Conservation (phyloP, 805 yeast genomes). For the Kazachstania taianensis region DNA sequence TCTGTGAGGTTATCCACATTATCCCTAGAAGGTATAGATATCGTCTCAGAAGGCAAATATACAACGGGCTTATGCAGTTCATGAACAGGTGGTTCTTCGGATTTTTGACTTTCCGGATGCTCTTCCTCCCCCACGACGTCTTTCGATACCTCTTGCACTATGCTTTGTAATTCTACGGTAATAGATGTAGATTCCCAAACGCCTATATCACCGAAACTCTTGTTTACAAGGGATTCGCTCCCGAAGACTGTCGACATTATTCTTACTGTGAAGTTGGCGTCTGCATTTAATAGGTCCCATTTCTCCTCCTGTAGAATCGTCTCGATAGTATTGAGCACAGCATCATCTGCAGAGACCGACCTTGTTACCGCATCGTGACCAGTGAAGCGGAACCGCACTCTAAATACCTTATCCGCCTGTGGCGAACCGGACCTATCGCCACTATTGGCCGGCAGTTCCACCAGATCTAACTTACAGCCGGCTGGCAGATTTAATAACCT, state of each 20-base stretch:
- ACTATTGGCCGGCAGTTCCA: background rate
- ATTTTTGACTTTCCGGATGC: background rate
- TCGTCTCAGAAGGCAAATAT: conserved; percentile 12
- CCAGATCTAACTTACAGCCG: conserved; percentile 34
- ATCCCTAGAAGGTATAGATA: conserved; percentile 8
- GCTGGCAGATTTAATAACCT: conserved; percentile 35
- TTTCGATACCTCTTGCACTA: background rate
- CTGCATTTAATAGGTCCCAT: conserved; percentile 9
- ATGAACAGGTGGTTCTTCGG: background rate
- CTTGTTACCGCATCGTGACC: conserved; percentile 18
- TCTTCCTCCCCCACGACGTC: background rate
- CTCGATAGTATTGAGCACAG: conserved; percentile 6
- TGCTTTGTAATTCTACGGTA: background rate
- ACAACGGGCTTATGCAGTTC: conserved; percentile 15
- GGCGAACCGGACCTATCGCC: background rate
- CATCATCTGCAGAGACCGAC: conserved; percentile 15
- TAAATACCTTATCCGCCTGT: conserved; percentile 10
- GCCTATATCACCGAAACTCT: conserved; percentile 14
- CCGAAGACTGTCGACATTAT: conserved; percentile 15
- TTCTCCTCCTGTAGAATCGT: conserved; percentile 6
- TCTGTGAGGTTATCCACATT: background rate
- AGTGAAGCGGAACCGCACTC: conserved; percentile 25
- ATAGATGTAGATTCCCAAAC: conserved; percentile 10
- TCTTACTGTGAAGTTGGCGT: conserved; percentile 13
- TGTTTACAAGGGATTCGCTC: conserved; percentile 7